Base-by-base conservation (phyloP, 140 eudicot species). In the Flaveria floridana region DNA sequence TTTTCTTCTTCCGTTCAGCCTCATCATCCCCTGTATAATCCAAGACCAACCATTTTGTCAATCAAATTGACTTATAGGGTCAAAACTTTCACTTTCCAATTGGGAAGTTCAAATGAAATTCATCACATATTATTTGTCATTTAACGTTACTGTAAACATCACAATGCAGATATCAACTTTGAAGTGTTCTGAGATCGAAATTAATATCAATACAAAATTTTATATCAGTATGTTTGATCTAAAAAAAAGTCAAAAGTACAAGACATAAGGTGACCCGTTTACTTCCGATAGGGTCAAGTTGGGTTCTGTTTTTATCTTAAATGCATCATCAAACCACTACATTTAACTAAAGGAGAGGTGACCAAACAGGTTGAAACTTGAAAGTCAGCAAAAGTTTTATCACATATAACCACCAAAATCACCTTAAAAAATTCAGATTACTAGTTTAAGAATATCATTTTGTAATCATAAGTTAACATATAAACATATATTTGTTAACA, bases 1-100 rank as follows among this genome's bases (percentile, higher is more conserved):
- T 92, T 76, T 90, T 93, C 89, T 86, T 94, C 84, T 94, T 90
- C 76, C 91, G 70, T 58, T 90, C 91, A 75, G 89, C 87, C 67
- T 85, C 99, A 11, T 90, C 97, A 84, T 90, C 99, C 87, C 80
- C 84, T 82, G 48, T 68, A 79, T 52, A 68, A 55, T 68, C 16
- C 63, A 61, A 19, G 42, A 13, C 37, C 37, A 23, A 42, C 28
- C 59, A 71, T 7, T 59, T 70, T 44, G 58, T 11, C 21, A 59
- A 63, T 39, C 50, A 44, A 48, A 26, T 13, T 39, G 28, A 30
- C 46, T 71, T 55, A 15, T 14, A 70, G 26, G 37, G 51, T 61
- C 48, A 77, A 55, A 6, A n/a, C 51, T 21, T 55, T 25, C 69
- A 67, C 55, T 28, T 67, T 53, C 68, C 37, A 41, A 18, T 5